Base-by-base conservation (phyloP, 2,329 filamentous ascomycete genomes). In the Paracamarosporium sp. region DNA sequence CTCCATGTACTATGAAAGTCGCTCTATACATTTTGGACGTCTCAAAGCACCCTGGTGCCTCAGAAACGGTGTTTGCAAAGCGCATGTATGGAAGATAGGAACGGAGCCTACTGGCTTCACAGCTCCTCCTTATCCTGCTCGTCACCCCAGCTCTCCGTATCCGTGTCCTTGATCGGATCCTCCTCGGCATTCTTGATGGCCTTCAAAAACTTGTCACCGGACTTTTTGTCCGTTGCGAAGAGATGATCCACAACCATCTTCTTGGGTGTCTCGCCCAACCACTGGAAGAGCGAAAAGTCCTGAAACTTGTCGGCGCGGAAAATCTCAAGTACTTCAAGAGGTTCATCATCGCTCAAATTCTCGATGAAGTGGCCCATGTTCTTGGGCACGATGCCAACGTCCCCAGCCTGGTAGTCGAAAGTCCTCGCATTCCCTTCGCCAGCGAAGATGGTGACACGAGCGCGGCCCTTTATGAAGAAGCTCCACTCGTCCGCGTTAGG, bases 341-440 rank as follows among this genome's bases (percentile, higher is more conserved):
- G 85, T 72, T 92, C 89, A 47, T 90, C 86, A n/a, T 90, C 88
- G 38, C 80, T 82, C 5, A 91, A 86, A 66, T 93, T 93, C 81
- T 94, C 90, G 53, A 94, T 89, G 71, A 92, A 93, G 71, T 93
- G 90, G 3, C 89, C 90, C 83, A 90, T 91, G 71, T 91, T 91
- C 68, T 73, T 82, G 0, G 90, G 90, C 5, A 93, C 89, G 61
- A 93, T 90, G 13, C 88, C 90, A 0, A 92, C 89, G 66, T 93
- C 91, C 1, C 90, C 91, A 1, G 89, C 84, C 5, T 84, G 78
- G 74, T 91, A 93, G 78, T 93, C 87, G 69, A 93, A 93, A 0
- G 90, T 93, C 24, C 89, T 82, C 0, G 90, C 89, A 22, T 81
- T 86, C 27, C 87, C 86, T 64, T 90, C 85, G 2, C 89, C 83